These are phyloP conservation scores for Cladophialophora exuberans DNA, from an alignment of 2,329 filamentous ascomycete species.

Conservation along the genomic window DNA sequence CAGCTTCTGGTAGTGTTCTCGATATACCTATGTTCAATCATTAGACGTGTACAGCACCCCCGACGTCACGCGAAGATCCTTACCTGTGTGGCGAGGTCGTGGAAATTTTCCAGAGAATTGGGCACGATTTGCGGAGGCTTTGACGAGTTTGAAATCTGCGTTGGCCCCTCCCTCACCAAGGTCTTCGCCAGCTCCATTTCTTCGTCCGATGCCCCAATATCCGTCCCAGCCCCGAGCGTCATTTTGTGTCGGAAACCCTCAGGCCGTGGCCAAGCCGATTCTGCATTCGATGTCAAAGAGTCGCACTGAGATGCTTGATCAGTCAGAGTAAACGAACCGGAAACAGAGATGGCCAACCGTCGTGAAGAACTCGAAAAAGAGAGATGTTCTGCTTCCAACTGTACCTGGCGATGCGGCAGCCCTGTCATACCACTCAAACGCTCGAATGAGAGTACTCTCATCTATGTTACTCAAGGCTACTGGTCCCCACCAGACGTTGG, in stretches of 20 bases:
- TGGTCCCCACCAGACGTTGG: constrained; percentile 8
- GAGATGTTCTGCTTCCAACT: not conserved
- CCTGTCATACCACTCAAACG: constrained; percentile 11
- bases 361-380: constrained; percentile 8
- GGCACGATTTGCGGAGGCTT: constrained; percentile 1
- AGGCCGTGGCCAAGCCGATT: constrained; percentile 11
- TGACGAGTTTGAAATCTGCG: not conserved
- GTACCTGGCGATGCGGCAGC: not conserved
- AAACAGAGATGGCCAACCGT: not conserved
- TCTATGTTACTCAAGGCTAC: not conserved
- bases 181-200: constrained; percentile 1
- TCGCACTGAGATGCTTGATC: not conserved
- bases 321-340: not conserved
- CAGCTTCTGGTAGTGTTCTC: constrained; percentile 2
- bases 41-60: not conserved
- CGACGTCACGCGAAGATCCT: not conserved
- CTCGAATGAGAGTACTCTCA: constrained; percentile 4
- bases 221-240: constrained; percentile 5
- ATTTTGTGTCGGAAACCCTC: constrained; percentile 6
- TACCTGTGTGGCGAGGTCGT: constrained; percentile 2
- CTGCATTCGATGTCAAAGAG: not conserved
- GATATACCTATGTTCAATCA: not conserved
- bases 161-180: constrained; percentile 1
- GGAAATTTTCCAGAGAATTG: constrained; percentile 2
- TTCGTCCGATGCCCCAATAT: not conserved